Conservation (phyloP, 495 filamentous ascomycete species). For the Pyronema omphalodes region DNA sequence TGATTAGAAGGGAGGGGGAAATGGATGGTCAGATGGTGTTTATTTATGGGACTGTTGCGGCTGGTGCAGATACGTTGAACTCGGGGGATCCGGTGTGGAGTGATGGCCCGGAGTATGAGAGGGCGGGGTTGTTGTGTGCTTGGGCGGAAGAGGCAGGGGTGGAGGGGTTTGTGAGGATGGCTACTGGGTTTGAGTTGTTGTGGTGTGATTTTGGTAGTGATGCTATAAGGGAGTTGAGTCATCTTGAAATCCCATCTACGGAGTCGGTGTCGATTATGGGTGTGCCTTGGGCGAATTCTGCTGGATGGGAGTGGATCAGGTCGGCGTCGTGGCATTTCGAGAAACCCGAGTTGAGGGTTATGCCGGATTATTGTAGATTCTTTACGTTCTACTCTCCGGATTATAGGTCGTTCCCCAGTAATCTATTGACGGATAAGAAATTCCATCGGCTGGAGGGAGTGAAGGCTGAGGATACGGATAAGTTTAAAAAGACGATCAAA, state of each 20-base stretch:
- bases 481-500: conserved; percentile 3
- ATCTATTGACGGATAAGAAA: conserved; percentile 1
- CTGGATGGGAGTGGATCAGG: conserved; percentile 12
- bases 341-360: conserved; percentile 3
- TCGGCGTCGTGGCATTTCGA: conserved; percentile 11
- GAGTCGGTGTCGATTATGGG: conserved; percentile 20
- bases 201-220: conserved; percentile 28
- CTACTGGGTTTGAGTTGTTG: conserved; percentile 31
- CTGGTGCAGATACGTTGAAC: conserved; percentile 4
- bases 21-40: conserved; percentile 29
- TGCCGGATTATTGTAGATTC: conserved; percentile 10
- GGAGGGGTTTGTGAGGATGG: conserved; percentile 32
- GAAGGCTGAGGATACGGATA: conserved; percentile 2
- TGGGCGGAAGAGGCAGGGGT: conserved; percentile 23
- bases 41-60: conserved; percentile 26
- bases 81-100: conserved; percentile 14
- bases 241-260: not conserved
- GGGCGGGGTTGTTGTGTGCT: conserved; percentile 27
- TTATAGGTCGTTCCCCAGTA: not conserved
- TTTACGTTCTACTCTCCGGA: conserved; percentile 8
- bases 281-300: conserved; percentile 3
- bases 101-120: conserved; percentile 25
- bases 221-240: not conserved
- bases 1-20: conserved; percentile 25
- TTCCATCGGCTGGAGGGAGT: conserved; percentile 3